Conservation (phyloP, 345 rosid species). For the Syzygium oleosum region DNA sequence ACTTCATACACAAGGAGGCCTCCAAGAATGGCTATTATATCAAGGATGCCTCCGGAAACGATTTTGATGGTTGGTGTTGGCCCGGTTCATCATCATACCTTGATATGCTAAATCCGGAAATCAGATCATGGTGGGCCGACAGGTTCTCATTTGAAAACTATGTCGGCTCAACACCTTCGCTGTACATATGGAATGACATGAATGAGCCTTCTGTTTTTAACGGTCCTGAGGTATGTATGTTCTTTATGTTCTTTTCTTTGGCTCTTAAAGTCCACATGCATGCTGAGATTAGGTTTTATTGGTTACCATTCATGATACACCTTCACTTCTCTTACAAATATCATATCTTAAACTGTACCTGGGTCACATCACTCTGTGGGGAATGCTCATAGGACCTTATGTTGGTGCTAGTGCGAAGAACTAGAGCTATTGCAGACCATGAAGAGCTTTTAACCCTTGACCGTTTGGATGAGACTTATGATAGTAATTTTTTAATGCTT, state of each 20-base stretch:
- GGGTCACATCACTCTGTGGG: background rate
- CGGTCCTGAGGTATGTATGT: conserved; percentile 83
- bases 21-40: conserved; percentile 76
- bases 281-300: background rate
- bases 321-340: background rate
- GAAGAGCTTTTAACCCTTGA: background rate
- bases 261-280: background rate
- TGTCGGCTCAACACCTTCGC: conserved; percentile 80
- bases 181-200: conserved; percentile 99
- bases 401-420: background rate
- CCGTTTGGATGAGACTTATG: background rate
- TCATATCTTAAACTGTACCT: background rate
- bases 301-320: background rate
- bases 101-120: conserved; percentile 81
- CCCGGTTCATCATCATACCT: conserved; percentile 91
- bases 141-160: conserved; percentile 70
- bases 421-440: background rate
- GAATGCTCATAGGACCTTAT: background rate
- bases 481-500: background rate
- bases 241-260: background rate
- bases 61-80: conserved; percentile 99
- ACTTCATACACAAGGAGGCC: conserved; percentile 77
- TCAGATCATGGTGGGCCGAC: conserved; percentile 89
- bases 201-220: conserved; percentile 99
- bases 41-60: conserved; percentile 77